These are phyloP conservation scores for Endoconidiophora laricicola DNA, from an alignment of 2,329 filamentous ascomycete species.

Conservation along the genomic window DNA sequence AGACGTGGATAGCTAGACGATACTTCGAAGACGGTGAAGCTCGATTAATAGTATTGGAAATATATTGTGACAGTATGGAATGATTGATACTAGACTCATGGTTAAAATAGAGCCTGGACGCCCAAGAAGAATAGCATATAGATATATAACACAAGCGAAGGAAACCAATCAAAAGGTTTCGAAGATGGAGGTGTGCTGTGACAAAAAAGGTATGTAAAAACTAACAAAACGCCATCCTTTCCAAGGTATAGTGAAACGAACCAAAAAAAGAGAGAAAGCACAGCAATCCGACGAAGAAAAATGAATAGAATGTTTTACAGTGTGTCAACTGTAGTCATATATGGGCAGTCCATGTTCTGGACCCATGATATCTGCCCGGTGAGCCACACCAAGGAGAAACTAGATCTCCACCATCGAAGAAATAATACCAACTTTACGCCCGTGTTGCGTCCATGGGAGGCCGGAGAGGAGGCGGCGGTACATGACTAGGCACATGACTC, in stretches of 20 bases:
- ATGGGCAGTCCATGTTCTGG: conserved; percentile 4
- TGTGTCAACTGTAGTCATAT: too few species aligned
- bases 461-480: conserved; percentile 7
- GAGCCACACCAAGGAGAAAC: not conserved
- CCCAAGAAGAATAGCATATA: not conserved
- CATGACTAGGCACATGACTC: conserved; percentile 2
- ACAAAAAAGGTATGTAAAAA: not conserved
- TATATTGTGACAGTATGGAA: too few species aligned
- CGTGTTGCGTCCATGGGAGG: conserved; percentile 10
- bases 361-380: not conserved
- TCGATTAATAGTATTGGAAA: too few species aligned
- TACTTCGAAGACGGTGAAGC: too few species aligned
- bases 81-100: too few species aligned
- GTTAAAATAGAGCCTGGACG: too few species aligned
- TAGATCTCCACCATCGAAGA: too few species aligned
- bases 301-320: conserved; percentile 1
- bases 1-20: too few species aligned
- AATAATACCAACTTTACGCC: not conserved
- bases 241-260: conserved; percentile 10
- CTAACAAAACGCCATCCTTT: conserved; percentile 3
- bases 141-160: not conserved
- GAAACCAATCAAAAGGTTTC: not conserved
- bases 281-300: not conserved
- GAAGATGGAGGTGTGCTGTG: too few species aligned
- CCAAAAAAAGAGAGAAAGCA: not conserved